These are phyloP conservation scores for Penicillium herquei DNA, from an alignment of 495 filamentous ascomycete species.

Conservation along the genomic window DNA sequence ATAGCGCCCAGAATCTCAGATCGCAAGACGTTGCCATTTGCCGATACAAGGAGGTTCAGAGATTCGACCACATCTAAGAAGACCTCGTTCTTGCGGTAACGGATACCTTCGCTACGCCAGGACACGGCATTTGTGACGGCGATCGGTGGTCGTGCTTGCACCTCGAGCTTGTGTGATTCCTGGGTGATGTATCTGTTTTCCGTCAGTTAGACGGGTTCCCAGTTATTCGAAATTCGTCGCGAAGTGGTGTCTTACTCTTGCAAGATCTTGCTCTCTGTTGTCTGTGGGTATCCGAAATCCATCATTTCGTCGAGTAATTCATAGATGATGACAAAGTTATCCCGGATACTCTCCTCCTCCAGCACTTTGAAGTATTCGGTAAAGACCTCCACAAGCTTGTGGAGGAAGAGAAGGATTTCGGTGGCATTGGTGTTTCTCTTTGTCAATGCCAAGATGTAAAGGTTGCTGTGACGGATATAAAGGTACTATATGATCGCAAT, in stretches of 20 bases:
- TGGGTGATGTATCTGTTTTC: constrained; percentile 85
- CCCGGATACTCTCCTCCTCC: constrained; percentile 97
- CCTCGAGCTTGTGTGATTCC: constrained; percentile 97
- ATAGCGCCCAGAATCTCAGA: constrained; percentile 97
- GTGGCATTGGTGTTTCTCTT: constrained; percentile 99
- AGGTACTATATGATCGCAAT: constrained; percentile 67
- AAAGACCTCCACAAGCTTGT: constrained; percentile 98
- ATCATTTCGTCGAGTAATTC: constrained; percentile 99
- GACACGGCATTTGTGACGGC: constrained; percentile 98
- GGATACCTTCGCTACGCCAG: constrained; percentile 96
- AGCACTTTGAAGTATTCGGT: constrained; percentile 99
- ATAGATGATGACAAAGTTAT: constrained; percentile 99
- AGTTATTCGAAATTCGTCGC: not conserved
- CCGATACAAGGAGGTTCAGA: constrained; percentile 91
- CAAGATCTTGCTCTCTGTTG: constrained; percentile 97
- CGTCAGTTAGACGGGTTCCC: no score
- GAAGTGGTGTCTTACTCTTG: constrained; percentile 64
- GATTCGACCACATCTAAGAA: constrained; percentile 98
- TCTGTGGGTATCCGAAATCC: constrained; percentile 99
- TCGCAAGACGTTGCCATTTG: constrained; percentile 92
- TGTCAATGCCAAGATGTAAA: constrained; percentile 96
- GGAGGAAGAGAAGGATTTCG: constrained; percentile 96
- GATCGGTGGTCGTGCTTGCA: constrained; percentile 98
- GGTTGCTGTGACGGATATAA: constrained; percentile 99
- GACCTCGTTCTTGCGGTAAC: constrained; percentile 99